phyloP scores from a whole-genome alignment of 495 filamentous ascomycete species.

The Collariella sp. region DNA sequence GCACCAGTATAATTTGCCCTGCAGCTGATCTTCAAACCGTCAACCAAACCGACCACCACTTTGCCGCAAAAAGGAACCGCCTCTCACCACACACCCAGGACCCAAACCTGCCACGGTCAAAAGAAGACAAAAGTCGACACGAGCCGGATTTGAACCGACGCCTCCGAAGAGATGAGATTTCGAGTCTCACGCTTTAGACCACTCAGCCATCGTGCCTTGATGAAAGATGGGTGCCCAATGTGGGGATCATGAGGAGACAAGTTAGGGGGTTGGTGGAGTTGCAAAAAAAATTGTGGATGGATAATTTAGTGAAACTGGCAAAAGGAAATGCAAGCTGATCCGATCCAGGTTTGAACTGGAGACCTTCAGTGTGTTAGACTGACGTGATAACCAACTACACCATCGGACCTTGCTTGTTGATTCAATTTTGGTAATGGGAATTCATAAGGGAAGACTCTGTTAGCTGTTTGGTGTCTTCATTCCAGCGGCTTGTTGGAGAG shows the following conservation, averaged over 20 bases:
- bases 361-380: conserved; percentile 20
- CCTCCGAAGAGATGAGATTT: conserved; percentile 17
- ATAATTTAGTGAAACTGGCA: too few relatives aligned
- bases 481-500: too few relatives aligned
- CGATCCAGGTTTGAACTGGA: conserved; percentile 16
- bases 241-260: not conserved
- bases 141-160: conserved; percentile 18
- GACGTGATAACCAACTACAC: conserved; percentile 21
- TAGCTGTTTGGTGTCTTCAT: too few relatives aligned
- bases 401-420: conserved; percentile 9
- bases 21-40: too few relatives aligned
- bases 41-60: too few relatives aligned
- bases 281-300: not conserved
- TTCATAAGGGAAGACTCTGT: not conserved
- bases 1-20: too few relatives aligned
- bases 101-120: too few relatives aligned
- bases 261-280: not conserved
- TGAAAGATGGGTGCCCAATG: not conserved
- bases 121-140: conserved; percentile 5
- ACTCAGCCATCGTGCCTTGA: conserved; percentile 15
- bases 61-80: too few relatives aligned
- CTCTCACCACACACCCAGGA: too few relatives aligned
- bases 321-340: conserved; percentile 10
- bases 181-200: conserved; percentile 16
- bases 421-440: not conserved